These are phyloP conservation scores for Hericium rajendrae DNA, from an alignment of 768 basidiomycete species.

Conservation along the genomic window DNA sequence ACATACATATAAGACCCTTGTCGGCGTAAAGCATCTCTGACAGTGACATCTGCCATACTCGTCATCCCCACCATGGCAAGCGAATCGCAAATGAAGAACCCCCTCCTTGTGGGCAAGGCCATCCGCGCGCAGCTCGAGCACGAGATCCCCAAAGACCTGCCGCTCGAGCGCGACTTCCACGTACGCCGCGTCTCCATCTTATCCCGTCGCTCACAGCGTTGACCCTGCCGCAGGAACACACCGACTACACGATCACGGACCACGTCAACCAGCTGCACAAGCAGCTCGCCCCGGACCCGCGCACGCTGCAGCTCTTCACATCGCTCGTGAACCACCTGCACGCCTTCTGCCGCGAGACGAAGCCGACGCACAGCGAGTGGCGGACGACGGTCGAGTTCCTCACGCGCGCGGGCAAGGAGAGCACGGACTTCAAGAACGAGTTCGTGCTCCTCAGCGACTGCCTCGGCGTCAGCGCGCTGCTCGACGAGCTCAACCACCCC, in stretches of 20 bases:
- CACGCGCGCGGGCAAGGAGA: conserved; percentile 29
- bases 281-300: conserved; percentile 20
- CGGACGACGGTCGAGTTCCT: conserved; percentile 26
- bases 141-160: conserved; percentile 24
- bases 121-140: conserved; percentile 27
- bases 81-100: conserved; percentile 23
- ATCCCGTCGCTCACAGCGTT: not conserved
- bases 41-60: not conserved
- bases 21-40: too few relatives aligned
- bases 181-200: not conserved
- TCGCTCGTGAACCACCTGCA: conserved; percentile 26
- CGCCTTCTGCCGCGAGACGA: conserved; percentile 28
- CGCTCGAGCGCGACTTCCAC: conserved; percentile 25
- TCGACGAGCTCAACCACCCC: conserved; percentile 29
- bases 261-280: conserved; percentile 24
- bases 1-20: too few relatives aligned
- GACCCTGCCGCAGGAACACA: conserved; percentile 12
- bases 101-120: conserved; percentile 23
- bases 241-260: conserved; percentile 26
- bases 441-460: conserved; percentile 32
- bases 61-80: conserved; percentile 19
- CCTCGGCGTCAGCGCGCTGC: conserved; percentile 27
- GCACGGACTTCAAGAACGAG: conserved; percentile 28
- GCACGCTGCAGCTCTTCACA: conserved; percentile 22
- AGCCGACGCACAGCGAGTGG: conserved; percentile 31